A percentile compares a stretch with the other conserved stretches of the same genome.
Conservation (phyloP, 352 stramenopile species). For the Hyaloperonospora brassicae region DNA sequence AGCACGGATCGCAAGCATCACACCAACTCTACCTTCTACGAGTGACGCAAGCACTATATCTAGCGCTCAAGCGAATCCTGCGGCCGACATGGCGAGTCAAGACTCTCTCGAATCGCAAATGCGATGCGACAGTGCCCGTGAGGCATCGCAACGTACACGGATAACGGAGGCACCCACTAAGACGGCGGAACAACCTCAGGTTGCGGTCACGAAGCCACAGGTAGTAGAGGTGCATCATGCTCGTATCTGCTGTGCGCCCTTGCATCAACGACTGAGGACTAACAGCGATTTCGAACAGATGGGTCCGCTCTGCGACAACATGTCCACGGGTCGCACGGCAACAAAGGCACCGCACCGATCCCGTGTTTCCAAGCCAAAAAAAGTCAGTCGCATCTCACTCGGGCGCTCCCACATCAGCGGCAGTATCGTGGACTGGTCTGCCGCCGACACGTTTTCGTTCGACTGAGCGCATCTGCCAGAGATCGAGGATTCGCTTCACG, state of each 20-base stretch:
- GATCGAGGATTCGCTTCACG: conserved; percentile 2
- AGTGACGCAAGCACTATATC: neutral
- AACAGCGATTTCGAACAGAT: conserved; percentile 10
- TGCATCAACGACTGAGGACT: neutral
- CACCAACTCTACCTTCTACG: neutral
- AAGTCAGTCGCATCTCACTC: conserved; percentile 12
- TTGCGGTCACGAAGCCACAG: conserved; percentile 3
- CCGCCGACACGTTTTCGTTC: conserved; percentile 35
- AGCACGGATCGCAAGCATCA: neutral
- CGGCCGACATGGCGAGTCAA: conserved; percentile 6
- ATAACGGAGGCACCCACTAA: conserved; percentile 4
- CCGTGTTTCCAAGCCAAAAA: conserved; percentile 14
- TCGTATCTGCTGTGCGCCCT: neutral
- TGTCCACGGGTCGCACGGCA: conserved; percentile 14
- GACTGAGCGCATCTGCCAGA: conserved; percentile 14
- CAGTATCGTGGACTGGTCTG: conserved; percentile 29
- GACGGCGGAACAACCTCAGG: conserved; percentile 4
- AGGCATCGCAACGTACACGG: neutral
- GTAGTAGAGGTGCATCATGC: conserved; percentile 17
- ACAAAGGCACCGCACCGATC: conserved; percentile 15
- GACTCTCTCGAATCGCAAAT: conserved; percentile 15
- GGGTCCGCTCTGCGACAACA: conserved; percentile 8
- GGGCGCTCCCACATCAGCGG: conserved; percentile 14
- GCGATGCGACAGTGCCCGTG: conserved; percentile 17
- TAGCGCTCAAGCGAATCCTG: conserved; percentile 7